Percentiles rank a stretch among this genome's conserved stretches.
Conservation (phyloP, 177 flowering plant species). For the Vitis hybrid region DNA sequence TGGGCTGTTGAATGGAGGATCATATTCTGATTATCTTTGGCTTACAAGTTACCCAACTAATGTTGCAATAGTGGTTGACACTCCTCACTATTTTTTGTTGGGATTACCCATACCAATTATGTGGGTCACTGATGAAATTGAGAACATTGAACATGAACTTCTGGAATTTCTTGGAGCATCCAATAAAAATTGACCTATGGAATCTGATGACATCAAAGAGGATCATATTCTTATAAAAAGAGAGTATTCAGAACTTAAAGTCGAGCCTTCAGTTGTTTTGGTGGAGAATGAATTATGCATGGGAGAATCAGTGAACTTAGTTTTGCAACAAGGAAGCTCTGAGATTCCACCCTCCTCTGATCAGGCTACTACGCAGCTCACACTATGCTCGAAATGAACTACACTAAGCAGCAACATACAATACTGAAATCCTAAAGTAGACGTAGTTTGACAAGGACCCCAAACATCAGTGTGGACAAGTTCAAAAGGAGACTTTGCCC, state of each 20-base stretch:
- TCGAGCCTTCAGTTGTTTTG: slow-evolving; percentile 15
- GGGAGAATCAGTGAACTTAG: slow-evolving; percentile 4
- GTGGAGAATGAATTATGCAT: slow-evolving; percentile 5
- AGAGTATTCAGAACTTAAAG: slow-evolving; percentile 13
- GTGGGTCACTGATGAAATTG: slow-evolving; percentile 24
- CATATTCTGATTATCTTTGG: slow-evolving; percentile 13
- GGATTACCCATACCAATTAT: slow-evolving; percentile 40
- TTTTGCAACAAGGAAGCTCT: background rate
- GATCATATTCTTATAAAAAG: background rate
- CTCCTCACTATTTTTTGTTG: slow-evolving; percentile 11
- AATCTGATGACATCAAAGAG: background rate
- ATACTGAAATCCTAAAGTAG: too few species aligned
- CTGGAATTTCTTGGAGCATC: background rate
- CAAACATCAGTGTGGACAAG: too few species aligned
- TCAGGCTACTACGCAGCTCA: slow-evolving; percentile 24
- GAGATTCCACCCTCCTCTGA: too few species aligned
- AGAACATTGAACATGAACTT: slow-evolving; percentile 12
- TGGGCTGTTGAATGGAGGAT: background rate
- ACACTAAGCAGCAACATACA: too few species aligned
- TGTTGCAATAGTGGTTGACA: slow-evolving; percentile 1
- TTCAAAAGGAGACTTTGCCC: too few species aligned
- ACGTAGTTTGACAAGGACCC: too few species aligned
- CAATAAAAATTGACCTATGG: background rate
- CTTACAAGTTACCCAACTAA: slow-evolving; percentile 9
- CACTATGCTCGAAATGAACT: too few species aligned